Evolutionary conservation across 768 basidiomycete species (phyloP), one percentile per base, ranked within the genome.

Genomic region (Mycena capillaripes): DNA sequence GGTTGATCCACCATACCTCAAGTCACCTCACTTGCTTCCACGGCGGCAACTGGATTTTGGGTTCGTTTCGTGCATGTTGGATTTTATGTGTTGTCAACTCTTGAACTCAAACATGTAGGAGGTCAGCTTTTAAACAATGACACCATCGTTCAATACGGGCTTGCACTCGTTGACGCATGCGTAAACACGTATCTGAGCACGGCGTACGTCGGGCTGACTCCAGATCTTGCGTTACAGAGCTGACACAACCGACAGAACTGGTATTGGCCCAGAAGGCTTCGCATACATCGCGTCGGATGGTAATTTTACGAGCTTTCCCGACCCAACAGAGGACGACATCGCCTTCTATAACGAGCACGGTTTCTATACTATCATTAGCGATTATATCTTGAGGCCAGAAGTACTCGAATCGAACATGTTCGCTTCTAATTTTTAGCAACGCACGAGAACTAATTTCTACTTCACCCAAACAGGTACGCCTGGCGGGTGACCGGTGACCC

Each of bases 221-320:
- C 17, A 32, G 38, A 8, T 48, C 7, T 67, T 58, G 23, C 60
- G 27, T 56, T 52, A 30, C 10, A 36, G 23, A 14, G 6, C 23
- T 61, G 8, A 48, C 23, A 7, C 40, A 16, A 30, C 17, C 23
- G 9, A 17, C 53, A 93, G 93, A 4, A 93, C 93, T 38, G 92
- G 92, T 4, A 94, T 95, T 32, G 93, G 93, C 38, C 93, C 93
- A 1, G 93, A 95, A 79, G 77, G 59, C 0, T 94, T 94, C 66
- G 90, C 88, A 3, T 93, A 83, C 79, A 86, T 87, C n/a, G 89
- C 91, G 14, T 79, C 82, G 19, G 91, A 93, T 71, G 92, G 92
- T 3, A 85, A 82, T 78, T 92, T 85, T 78, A 92, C 92, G 1
- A 90, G 90, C n/a, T 82, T 79, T 16, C 52, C 67, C 38, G 7